Conservation (phyloP, 2,329 filamentous ascomycete genomes). For the Graphium sp. region DNA sequence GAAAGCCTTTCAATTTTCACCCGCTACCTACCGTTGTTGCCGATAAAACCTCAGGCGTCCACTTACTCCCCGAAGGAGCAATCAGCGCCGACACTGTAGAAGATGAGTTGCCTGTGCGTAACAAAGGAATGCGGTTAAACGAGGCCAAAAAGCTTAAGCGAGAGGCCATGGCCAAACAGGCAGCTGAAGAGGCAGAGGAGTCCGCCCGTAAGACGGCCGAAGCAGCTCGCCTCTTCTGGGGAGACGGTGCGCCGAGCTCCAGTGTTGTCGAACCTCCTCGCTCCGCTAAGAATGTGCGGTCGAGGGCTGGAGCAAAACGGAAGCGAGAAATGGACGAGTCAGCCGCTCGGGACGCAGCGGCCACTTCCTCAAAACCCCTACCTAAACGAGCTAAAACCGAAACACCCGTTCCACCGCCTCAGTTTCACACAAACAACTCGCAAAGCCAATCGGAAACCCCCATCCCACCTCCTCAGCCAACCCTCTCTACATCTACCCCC, state of each 20-base stretch:
- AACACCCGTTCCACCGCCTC: constrained; percentile 33
- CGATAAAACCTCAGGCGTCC: constrained; percentile 30
- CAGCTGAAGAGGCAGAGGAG: constrained; percentile 44
- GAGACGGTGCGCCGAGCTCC: constrained; percentile 4
- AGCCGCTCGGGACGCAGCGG: constrained; percentile 1
- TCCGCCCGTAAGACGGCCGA: constrained; percentile 35
- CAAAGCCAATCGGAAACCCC: constrained; percentile 8
- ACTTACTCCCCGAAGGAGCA: constrained; percentile 40
- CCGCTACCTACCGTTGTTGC: constrained; percentile 19
- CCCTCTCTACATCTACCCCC: too few relatives aligned
- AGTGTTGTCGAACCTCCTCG: too few relatives aligned
- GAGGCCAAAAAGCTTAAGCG: constrained; percentile 61
- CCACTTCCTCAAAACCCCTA: constrained; percentile 2
- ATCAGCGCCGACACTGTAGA: constrained; percentile 39
- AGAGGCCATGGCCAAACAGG: constrained; percentile 43
- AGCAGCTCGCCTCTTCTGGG: constrained; percentile 26
- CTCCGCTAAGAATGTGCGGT: too few relatives aligned
- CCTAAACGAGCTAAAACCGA: constrained; percentile 37
- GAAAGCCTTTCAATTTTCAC: constrained; percentile 32
- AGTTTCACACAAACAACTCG: constrained; percentile 11
- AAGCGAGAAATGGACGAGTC: constrained; percentile 16
- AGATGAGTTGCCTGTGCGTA: constrained; percentile 48
- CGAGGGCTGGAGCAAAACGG: too few relatives aligned
- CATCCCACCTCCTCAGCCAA: constrained; percentile 17
- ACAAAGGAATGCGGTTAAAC: constrained; percentile 63